A percentile compares a stretch with the other conserved stretches of the same genome.
Conservation (phyloP, 164 flowering plant genomes). For the Vitis amurensis region DNA sequence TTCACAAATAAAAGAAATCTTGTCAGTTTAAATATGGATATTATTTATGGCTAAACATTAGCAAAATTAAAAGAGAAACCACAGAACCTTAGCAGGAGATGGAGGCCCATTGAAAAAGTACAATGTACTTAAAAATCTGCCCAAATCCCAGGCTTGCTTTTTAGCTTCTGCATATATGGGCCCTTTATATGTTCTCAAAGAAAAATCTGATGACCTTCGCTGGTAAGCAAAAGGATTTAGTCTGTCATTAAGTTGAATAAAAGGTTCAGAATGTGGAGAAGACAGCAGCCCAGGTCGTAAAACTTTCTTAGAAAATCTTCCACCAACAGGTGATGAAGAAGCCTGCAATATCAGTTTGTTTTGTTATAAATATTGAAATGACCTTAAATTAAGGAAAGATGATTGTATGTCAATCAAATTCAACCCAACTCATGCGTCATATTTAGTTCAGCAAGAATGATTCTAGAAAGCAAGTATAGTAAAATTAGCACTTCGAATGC, state of each 20-base stretch:
- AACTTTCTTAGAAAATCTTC: conserved; percentile 24
- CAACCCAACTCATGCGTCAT: too few relatives aligned
- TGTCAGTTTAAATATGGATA: conserved; percentile 21
- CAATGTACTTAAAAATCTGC: conserved; percentile 81
- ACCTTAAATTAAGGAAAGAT: too few relatives aligned
- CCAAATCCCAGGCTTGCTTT: conserved; percentile 81
- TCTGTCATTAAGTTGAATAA: conserved; percentile 53
- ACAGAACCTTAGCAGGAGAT: conserved; percentile 79
- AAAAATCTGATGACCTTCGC: conserved; percentile 11
- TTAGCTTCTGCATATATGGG: conserved; percentile 48
- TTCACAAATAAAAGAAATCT: conserved; percentile 29
- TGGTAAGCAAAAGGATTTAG: conserved; percentile 19
- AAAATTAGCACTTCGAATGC: too few relatives aligned
- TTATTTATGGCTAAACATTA: not conserved
- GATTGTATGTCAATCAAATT: too few relatives aligned
- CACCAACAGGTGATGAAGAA: conserved; percentile 33
- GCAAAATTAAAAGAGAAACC: conserved; percentile 2
- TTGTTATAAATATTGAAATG: not conserved
- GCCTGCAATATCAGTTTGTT: conserved; percentile 36
- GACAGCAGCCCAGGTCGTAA: conserved; percentile 28
- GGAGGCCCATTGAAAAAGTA: conserved; percentile 91
- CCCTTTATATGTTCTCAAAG: conserved; percentile 33
- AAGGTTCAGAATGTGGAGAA: conserved; percentile 48
- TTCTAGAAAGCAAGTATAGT: too few relatives aligned
- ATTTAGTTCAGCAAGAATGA: too few relatives aligned